Evolutionary conservation across 2,329 filamentous ascomycete species (phyloP).

Genomic region (Grosmannia huntii): DNA sequence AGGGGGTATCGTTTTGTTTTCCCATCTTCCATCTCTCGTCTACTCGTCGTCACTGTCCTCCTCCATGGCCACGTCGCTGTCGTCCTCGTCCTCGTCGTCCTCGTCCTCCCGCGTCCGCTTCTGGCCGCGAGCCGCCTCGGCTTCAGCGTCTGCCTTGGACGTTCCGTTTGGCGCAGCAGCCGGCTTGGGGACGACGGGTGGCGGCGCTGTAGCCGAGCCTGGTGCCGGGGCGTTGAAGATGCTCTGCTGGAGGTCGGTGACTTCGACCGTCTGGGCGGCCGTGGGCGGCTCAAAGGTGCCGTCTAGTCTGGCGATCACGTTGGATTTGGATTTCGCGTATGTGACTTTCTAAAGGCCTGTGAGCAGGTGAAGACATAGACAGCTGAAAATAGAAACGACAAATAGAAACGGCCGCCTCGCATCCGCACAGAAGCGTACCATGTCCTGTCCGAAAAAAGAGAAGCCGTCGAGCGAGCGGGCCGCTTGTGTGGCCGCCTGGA

Average conservation of each 20-base stretch:
- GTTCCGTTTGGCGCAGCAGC: background rate
- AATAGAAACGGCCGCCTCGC: no score
- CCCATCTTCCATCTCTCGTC: conserved; percentile 6
- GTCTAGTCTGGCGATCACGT: conserved; percentile 81
- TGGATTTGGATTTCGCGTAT: conserved; percentile 82
- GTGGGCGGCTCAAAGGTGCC: conserved; percentile 70
- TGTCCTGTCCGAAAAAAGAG: conserved; percentile 69
- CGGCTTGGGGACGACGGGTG: conserved; percentile 16
- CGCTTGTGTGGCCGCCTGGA: conserved; percentile 84
- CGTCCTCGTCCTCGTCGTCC: conserved; percentile 47
- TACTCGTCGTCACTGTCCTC: conserved; percentile 62
- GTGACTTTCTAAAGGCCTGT: conserved; percentile 56
- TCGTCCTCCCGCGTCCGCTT: conserved; percentile 63
- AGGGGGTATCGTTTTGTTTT: background rate
- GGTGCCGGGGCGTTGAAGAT: conserved; percentile 61
- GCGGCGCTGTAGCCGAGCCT: conserved; percentile 30
- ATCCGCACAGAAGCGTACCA: conserved; percentile 57
- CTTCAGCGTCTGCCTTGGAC: background rate
- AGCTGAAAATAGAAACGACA: background rate
- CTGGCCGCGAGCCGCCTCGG: conserved; percentile 31
- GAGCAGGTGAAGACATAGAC: background rate
- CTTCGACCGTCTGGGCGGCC: conserved; percentile 41
- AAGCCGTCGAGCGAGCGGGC: conserved; percentile 82
- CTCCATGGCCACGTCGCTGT: conserved; percentile 51
- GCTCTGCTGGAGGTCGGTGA: conserved; percentile 65